phyloP scores from a whole-genome alignment of 768 basidiomycete species.

The Piloderma croceum region DNA sequence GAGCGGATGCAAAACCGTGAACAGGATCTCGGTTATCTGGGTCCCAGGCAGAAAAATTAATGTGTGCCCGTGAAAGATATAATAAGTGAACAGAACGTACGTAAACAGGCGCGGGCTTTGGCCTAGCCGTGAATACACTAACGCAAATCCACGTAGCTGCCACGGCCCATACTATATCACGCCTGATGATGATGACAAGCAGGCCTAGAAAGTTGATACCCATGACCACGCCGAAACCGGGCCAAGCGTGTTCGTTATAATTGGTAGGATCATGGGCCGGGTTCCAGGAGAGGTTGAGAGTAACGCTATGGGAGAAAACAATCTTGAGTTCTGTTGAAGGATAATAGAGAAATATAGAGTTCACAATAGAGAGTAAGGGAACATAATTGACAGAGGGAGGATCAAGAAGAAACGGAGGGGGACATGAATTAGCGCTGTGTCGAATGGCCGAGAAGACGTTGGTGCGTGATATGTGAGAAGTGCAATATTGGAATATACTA shows the following conservation, averaged over 20 bases:
- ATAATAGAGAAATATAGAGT: slow-evolving; percentile 8
- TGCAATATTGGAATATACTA: slow-evolving; percentile 76
- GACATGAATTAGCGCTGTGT: slow-evolving; percentile 80
- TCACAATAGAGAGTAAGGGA: slow-evolving; percentile 53
- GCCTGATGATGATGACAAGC: slow-evolving; percentile 46
- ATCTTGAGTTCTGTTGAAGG: neutral
- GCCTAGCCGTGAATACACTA: slow-evolving; percentile 53
- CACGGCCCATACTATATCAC: slow-evolving; percentile 71
- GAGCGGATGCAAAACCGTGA: slow-evolving; percentile 64
- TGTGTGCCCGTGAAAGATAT: neutral
- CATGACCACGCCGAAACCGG: slow-evolving; percentile 65
- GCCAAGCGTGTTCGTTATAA: slow-evolving; percentile 58
- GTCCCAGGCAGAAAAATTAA: neutral
- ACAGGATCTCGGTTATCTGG: slow-evolving; percentile 56
- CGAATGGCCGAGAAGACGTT: slow-evolving; percentile 55
- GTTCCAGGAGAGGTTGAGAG: slow-evolving; percentile 57
- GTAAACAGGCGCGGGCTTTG: slow-evolving; percentile 61
- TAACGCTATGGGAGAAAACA: slow-evolving; percentile 44
- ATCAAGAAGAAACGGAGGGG: slow-evolving; percentile 69
- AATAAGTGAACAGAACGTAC: slow-evolving; percentile 34
- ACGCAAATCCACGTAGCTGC: slow-evolving; percentile 71
- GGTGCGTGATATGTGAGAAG: slow-evolving; percentile 71
- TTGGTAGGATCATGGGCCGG: slow-evolving; percentile 43
- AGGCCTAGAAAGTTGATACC: slow-evolving; percentile 57
- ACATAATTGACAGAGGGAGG: slow-evolving; percentile 44